A percentile compares a stretch with the other conserved stretches of the same genome.
Evolutionary conservation across 768 basidiomycete genomes (phyloP).

Genomic region (Crassisporium funariophilum): DNA sequence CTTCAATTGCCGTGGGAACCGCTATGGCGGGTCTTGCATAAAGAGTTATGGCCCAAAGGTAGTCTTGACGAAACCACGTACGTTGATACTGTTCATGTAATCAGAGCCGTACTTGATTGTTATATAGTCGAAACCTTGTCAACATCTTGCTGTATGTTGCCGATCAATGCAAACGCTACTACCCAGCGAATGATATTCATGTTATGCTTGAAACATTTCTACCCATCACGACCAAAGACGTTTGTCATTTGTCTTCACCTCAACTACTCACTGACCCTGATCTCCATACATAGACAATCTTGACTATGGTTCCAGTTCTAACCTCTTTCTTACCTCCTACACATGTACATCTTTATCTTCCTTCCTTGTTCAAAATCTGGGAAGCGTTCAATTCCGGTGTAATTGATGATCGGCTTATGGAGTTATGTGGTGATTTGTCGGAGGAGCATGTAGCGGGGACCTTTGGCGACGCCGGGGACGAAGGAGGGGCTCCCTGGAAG

Average conservation of each 20-base stretch:
- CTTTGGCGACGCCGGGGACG: slow-evolving; percentile 50
- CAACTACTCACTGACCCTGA: neutral
- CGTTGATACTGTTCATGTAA: slow-evolving; percentile 20
- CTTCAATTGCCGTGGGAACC: slow-evolving; percentile 74
- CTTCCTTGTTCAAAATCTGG: slow-evolving; percentile 74
- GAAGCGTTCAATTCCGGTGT: slow-evolving; percentile 75
- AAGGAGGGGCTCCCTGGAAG: slow-evolving; percentile 66
- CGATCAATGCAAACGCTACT: slow-evolving; percentile 73
- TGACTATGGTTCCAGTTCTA: slow-evolving; percentile 75
- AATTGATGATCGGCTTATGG: slow-evolving; percentile 74
- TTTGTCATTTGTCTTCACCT: slow-evolving; percentile 33
- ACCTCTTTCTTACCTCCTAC: slow-evolving; percentile 77
- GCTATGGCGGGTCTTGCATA: slow-evolving; percentile 73
- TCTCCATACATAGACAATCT: slow-evolving; percentile 47
- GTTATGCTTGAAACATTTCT: slow-evolving; percentile 73
- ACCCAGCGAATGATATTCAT: slow-evolving; percentile 61
- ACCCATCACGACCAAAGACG: slow-evolving; percentile 71
- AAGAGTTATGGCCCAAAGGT: slow-evolving; percentile 75
- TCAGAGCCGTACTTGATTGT: neutral
- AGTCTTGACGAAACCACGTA: slow-evolving; percentile 62
- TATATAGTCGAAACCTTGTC: slow-evolving; percentile 57
- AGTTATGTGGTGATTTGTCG: slow-evolving; percentile 67
- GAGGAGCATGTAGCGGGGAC: slow-evolving; percentile 71
- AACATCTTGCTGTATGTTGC: slow-evolving; percentile 77
- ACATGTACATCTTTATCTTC: slow-evolving; percentile 67